These are phyloP conservation scores for Zelopaecilomyces penicillatus DNA, from an alignment of 2,329 filamentous ascomycete species.

Conservation along the genomic window DNA sequence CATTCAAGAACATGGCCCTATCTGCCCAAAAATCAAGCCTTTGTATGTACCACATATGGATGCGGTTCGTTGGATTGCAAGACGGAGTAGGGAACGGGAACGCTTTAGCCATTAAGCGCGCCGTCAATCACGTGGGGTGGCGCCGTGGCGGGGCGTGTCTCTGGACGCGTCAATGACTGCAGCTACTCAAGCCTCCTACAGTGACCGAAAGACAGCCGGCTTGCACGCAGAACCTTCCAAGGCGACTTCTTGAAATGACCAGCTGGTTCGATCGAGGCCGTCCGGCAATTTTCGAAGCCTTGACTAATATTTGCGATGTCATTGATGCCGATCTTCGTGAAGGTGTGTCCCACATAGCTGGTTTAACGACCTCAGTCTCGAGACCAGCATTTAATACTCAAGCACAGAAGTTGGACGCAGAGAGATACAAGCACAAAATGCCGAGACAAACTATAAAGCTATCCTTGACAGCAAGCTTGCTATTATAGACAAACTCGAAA, in stretches of 20 bases:
- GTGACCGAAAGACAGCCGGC: too few species aligned
- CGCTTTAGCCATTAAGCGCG: too few species aligned
- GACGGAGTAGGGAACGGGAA: too few species aligned
- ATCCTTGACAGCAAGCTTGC: constrained; percentile 8
- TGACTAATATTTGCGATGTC: constrained; percentile 30
- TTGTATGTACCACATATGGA: too few species aligned
- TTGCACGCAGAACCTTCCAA: constrained; percentile 10
- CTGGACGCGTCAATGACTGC: too few species aligned
- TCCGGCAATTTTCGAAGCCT: constrained; percentile 30
- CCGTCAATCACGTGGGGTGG: too few species aligned
- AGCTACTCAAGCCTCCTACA: too few species aligned
- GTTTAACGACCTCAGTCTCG: not conserved
- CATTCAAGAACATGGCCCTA: too few species aligned
- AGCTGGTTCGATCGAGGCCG: constrained; percentile 32
- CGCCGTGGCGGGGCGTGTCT: too few species aligned
- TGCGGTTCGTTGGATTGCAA: too few species aligned
- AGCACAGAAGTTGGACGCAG: constrained; percentile 4
- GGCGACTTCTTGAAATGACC: constrained; percentile 22
- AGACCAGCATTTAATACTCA: constrained; percentile 4
- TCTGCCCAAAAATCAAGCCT: too few species aligned
- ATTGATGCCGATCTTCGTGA: constrained; percentile 29
- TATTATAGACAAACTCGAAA: constrained; percentile 27
- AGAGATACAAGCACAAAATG: not conserved
- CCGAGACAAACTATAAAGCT: not conserved
- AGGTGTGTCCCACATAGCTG: constrained; percentile 20